phyloP scores from a whole-genome alignment of 192 early-diverging fungal species.

The Geosiphon pyriformis region DNA sequence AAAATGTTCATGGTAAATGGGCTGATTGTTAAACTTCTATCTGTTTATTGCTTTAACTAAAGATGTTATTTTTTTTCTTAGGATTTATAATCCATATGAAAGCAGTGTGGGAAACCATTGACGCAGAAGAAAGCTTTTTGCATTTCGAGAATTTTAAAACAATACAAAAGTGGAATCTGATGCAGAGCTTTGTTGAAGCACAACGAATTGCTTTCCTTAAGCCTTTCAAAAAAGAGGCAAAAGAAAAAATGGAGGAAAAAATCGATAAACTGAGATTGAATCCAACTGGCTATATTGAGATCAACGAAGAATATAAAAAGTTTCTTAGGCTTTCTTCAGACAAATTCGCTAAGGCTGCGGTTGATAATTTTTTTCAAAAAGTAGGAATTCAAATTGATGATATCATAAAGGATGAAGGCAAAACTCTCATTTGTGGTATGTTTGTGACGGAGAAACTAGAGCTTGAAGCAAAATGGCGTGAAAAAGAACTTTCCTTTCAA shows the following conservation, averaged over 20 bases:
- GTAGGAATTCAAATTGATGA: background rate
- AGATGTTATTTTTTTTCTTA: background rate
- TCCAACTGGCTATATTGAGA: background rate
- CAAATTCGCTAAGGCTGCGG: background rate
- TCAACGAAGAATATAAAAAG: background rate
- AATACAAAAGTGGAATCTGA: slow-evolving; percentile 1
- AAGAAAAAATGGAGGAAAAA: background rate
- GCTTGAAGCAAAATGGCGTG: background rate
- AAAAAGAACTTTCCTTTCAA: background rate
- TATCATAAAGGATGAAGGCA: background rate
- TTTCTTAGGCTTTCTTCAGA: background rate
- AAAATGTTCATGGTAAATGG: background rate
- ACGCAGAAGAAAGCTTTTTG: background rate
- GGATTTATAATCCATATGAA: slow-evolving; percentile 8
- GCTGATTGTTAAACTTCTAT: background rate
- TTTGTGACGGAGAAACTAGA: background rate
- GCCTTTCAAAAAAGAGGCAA: background rate
- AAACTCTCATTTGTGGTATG: slow-evolving; percentile 1
- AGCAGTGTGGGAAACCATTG: background rate
- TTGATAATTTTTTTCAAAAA: background rate
- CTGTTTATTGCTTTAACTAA: background rate
- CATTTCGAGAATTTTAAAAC: slow-evolving; percentile 7
- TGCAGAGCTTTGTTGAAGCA: background rate
- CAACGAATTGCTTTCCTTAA: background rate
- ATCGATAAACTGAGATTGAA: background rate